phyloP scores from a whole-genome alignment of 495 filamentous ascomycete genomes.

The Tetracladium setigerum region DNA sequence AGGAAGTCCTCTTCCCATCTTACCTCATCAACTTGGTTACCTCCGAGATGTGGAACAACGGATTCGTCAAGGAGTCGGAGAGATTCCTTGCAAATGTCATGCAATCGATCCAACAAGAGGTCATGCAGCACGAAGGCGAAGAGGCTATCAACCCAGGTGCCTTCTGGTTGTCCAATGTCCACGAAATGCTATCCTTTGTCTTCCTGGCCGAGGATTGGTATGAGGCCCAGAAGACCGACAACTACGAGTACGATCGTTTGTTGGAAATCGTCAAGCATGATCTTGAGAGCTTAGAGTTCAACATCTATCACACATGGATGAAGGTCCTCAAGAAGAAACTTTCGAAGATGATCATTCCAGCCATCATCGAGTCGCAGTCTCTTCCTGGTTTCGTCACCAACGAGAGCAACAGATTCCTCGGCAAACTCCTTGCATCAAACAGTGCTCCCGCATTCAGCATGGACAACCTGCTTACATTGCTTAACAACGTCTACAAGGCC shows the following conservation, averaged over 20 bases:
- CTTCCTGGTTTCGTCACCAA: slow-evolving; percentile 97
- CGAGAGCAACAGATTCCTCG: slow-evolving; percentile 94
- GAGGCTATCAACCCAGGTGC: slow-evolving; percentile 95
- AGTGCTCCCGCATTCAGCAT: slow-evolving; percentile 92
- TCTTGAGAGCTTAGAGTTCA: slow-evolving; percentile 96
- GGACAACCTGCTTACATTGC: slow-evolving; percentile 93
- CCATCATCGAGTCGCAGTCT: slow-evolving; percentile 98
- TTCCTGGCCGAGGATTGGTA: slow-evolving; percentile 99
- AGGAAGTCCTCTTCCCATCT: slow-evolving; percentile 96
- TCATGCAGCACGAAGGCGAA: slow-evolving; percentile 97
- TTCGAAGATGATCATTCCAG: slow-evolving; percentile 98
- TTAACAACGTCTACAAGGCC: slow-evolving; percentile 96
- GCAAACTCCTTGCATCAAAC: slow-evolving; percentile 85
- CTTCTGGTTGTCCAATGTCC: slow-evolving; percentile 99
- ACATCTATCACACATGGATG: slow-evolving; percentile 99
- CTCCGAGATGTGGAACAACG: slow-evolving; percentile 99
- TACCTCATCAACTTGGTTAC: slow-evolving; percentile 99
- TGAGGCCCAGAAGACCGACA: slow-evolving; percentile 97
- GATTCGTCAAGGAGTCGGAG: slow-evolving; percentile 98
- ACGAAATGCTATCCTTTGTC: slow-evolving; percentile 99
- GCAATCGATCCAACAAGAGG: slow-evolving; percentile 98
- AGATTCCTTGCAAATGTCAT: slow-evolving; percentile 98
- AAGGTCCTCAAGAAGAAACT: slow-evolving; percentile 99
- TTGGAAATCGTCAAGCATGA: slow-evolving; percentile 99
- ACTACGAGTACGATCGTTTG: slow-evolving; percentile 96